Evolutionary conservation across 345 rosid species (phyloP).

Genomic region (Zanthoxylum bungeanum): DNA sequence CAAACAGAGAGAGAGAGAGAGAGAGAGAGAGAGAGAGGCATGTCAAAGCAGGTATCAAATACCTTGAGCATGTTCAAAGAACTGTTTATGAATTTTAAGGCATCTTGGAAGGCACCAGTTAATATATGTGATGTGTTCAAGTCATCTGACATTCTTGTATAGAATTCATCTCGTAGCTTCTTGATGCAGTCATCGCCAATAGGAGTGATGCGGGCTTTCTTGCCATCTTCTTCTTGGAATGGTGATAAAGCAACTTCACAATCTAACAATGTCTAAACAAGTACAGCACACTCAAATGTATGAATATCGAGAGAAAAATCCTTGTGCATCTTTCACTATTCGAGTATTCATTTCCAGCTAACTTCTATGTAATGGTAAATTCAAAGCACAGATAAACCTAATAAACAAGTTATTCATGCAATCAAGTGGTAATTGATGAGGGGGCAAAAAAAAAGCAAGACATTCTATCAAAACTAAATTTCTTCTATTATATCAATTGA

Average conservation of each 20-base stretch:
- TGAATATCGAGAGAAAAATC: background rate
- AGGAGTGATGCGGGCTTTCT: constrained; percentile 31
- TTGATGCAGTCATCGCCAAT: constrained; percentile 54
- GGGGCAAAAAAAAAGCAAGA: background rate
- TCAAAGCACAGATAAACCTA: background rate
- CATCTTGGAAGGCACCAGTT: constrained; percentile 81
- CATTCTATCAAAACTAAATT: background rate
- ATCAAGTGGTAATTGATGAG: background rate
- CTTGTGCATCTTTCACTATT: background rate
- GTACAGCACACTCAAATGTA: background rate
- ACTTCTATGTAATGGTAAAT: background rate
- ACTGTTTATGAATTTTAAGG: constrained; percentile 66
- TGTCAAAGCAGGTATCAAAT: constrained; percentile 2
- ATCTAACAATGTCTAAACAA: constrained; percentile 74
- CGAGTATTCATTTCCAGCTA: background rate
- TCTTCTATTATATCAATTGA: background rate
- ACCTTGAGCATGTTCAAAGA: constrained; percentile 66
- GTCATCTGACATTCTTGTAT: constrained; percentile 73
- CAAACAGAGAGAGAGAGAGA: background rate
- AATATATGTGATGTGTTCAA: constrained; percentile 70
- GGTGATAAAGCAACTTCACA: constrained; percentile 54
- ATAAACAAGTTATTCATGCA: background rate
- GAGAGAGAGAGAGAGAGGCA: background rate
- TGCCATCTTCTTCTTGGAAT: constrained; percentile 39
- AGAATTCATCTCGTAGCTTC: constrained; percentile 54